phyloP scores from a whole-genome alignment of 192 early-diverging fungal species.

The Irineochytrium annulatum region DNA sequence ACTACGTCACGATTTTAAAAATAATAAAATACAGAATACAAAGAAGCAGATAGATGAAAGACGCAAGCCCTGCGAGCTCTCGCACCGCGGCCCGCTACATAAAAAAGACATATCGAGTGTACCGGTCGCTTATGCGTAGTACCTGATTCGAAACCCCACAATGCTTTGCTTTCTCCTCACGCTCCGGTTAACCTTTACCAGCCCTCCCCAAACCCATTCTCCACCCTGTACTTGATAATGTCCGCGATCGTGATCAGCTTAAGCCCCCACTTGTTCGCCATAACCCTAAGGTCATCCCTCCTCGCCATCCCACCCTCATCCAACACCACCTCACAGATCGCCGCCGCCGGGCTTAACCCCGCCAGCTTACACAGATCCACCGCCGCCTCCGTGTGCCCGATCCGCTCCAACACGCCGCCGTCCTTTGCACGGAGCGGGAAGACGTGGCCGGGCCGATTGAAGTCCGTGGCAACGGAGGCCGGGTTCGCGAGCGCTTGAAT shows the following conservation, averaged over 20 bases:
- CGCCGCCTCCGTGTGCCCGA: slow-evolving; percentile 93
- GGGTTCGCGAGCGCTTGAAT: slow-evolving; percentile 73
- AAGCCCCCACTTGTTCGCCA: slow-evolving; percentile 80
- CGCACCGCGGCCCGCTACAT: too few species aligned
- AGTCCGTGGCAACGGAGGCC: slow-evolving; percentile 53
- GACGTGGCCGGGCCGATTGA: slow-evolving; percentile 90
- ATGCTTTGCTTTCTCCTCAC: too few species aligned
- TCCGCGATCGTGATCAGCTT: slow-evolving; percentile 89
- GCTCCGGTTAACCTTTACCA: slow-evolving; percentile 3
- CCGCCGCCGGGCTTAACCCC: slow-evolving; percentile 75
- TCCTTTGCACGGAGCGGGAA: slow-evolving; percentile 82
- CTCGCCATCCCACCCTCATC: slow-evolving; percentile 92
- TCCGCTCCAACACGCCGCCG: slow-evolving; percentile 78
- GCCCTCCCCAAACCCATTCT: slow-evolving; percentile 28
- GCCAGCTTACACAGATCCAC: slow-evolving; percentile 85
- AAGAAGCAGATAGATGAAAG: too few species aligned
- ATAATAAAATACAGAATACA: too few species aligned
- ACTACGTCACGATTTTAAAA: too few species aligned
- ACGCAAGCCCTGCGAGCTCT: too few species aligned
- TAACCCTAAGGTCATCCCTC: slow-evolving; percentile 79
- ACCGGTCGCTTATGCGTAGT: too few species aligned
- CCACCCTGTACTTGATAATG: slow-evolving; percentile 72
- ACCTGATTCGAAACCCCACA: too few species aligned
- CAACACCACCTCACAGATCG: slow-evolving; percentile 91
- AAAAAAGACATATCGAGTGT: too few species aligned